phyloP scores from a whole-genome alignment of 805 yeast species.

The Millerago galiae region DNA sequence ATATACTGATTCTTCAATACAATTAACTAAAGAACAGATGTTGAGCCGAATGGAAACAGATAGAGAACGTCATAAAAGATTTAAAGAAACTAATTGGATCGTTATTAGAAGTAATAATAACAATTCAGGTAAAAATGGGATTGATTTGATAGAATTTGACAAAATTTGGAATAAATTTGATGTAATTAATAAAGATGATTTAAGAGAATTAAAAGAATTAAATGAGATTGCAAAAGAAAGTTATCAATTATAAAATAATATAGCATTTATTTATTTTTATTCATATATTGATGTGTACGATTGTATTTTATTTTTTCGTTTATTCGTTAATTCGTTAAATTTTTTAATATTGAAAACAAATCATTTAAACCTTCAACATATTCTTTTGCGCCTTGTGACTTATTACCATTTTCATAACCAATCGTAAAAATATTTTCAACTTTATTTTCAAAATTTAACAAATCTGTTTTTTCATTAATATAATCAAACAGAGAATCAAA shows the following conservation, averaged over 20 bases:
- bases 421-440: conserved; percentile 51
- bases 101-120: conserved; percentile 41
- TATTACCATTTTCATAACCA: conserved; percentile 35
- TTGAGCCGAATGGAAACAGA: conserved; percentile 85
- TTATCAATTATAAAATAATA: conserved; percentile 24
- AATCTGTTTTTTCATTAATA: conserved; percentile 30
- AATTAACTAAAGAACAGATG: conserved; percentile 43
- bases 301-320: neutral
- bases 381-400: conserved; percentile 49
- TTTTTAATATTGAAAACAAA: conserved; percentile 43
- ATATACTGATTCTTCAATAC: neutral
- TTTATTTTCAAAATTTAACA: conserved; percentile 14
- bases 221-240: conserved; percentile 48
- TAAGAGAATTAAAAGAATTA: conserved; percentile 46
- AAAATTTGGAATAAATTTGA: conserved; percentile 31
- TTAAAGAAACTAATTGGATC: conserved; percentile 78
- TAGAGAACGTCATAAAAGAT: conserved; percentile 81
- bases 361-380: conserved; percentile 68
- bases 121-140: conserved; percentile 6
- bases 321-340: neutral
- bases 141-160: conserved; percentile 45
- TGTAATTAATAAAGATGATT: conserved; percentile 39
- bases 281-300: neutral
- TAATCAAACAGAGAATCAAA: conserved; percentile 62
- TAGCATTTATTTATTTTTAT: neutral